These are phyloP conservation scores for Teratosphaeria viscida DNA, from an alignment of 2,329 filamentous ascomycete species.

Conservation along the genomic window DNA sequence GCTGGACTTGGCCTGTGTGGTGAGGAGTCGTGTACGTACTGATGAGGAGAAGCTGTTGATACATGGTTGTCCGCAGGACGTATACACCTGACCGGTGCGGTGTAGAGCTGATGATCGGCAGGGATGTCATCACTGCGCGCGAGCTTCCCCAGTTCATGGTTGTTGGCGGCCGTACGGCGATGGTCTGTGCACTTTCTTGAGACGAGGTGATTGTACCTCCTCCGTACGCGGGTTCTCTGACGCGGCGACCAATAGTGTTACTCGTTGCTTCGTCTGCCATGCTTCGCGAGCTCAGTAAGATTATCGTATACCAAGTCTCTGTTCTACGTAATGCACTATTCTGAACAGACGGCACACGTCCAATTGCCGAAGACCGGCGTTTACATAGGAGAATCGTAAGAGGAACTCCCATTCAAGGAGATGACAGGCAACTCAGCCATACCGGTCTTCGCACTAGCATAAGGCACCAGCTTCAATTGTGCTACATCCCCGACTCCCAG, in stretches of 20 bases:
- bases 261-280: too few species aligned
- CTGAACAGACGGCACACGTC: neutral
- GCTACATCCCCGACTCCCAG: constrained; percentile 11
- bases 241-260: too few species aligned
- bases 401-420: neutral
- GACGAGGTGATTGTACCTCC: neutral
- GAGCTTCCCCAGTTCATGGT: neutral
- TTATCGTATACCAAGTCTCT: neutral
- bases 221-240: too few species aligned
- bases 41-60: constrained; percentile 5
- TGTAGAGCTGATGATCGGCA: neutral
- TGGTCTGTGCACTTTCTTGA: neutral
- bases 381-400: neutral
- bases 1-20: neutral
- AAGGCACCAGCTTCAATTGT: constrained; percentile 25
- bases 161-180: neutral
- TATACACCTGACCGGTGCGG: neutral
- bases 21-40: constrained; percentile 3
- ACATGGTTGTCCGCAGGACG: neutral
- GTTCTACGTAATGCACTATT: neutral
- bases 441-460: constrained; percentile 28
- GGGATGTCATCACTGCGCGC: neutral
- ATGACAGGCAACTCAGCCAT: constrained; percentile 28
- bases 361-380: neutral
- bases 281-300: neutral